Evolutionary conservation across 2,329 filamentous ascomycete species (phyloP).

Genomic region (Colletotrichum sidae): DNA sequence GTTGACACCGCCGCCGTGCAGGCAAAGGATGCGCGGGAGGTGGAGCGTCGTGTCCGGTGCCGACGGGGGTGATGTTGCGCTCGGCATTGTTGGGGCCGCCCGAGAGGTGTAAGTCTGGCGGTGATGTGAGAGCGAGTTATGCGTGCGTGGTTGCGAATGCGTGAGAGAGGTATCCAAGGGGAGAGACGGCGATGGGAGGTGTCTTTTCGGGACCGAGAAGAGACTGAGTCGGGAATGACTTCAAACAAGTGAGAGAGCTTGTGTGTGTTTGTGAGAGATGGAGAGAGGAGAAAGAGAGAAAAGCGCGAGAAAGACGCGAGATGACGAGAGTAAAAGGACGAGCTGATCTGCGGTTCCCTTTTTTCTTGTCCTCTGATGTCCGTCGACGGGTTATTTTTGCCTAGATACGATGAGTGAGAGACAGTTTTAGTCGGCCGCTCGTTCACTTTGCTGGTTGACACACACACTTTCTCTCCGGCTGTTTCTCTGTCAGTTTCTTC

Average conservation of each 20-base stretch:
- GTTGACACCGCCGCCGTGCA: conserved; percentile 84
- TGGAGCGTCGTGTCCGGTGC: conserved; percentile 34
- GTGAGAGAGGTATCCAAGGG: too few species aligned
- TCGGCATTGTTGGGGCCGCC: conserved; percentile 19
- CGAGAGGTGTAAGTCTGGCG: not conserved
- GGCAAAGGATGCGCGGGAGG: conserved; percentile 78
- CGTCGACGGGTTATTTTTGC: too few species aligned
- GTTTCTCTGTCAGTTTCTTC: too few species aligned
- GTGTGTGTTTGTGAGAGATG: not conserved
- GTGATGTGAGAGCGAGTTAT: conserved; percentile 1
- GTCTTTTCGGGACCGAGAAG: too few species aligned
- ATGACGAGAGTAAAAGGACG: conserved; percentile 6
- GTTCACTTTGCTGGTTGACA: too few species aligned
- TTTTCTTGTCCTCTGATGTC: not conserved
- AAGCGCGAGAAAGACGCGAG: conserved; percentile 16
- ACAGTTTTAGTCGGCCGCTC: too few species aligned
- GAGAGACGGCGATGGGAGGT: too few species aligned
- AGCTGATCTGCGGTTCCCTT: not conserved
- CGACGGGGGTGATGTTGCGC: conserved; percentile 18
- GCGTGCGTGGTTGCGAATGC: not conserved
- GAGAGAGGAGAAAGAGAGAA: conserved; percentile 4
- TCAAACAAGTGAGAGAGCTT: too few species aligned
- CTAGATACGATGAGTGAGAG: too few species aligned
- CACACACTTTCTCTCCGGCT: too few species aligned
- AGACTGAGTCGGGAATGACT: too few species aligned